phyloP scores from a whole-genome alignment of 2,329 filamentous ascomycete genomes.

The Alternaria rosae region DNA sequence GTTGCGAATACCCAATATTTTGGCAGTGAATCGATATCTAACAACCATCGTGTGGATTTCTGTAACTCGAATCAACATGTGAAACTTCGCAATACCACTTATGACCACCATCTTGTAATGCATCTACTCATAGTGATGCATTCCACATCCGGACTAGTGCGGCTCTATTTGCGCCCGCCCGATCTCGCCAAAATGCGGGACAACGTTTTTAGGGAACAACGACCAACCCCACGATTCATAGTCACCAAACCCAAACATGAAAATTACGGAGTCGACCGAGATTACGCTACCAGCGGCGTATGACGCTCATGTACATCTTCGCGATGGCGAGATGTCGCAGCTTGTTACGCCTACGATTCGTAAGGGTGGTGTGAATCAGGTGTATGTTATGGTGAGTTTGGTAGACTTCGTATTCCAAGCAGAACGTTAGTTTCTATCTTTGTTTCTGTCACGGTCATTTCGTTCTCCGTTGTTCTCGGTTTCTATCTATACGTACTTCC shows the following conservation, averaged over 20 bases:
- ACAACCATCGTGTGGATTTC: not conserved
- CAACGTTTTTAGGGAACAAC: not conserved
- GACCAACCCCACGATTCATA: not conserved
- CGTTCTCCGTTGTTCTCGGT: not conserved
- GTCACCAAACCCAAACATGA: conserved; percentile 28
- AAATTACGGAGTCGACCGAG: conserved; percentile 53
- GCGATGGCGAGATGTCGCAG: conserved; percentile 61
- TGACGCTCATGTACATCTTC: conserved; percentile 61
- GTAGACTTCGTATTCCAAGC: fast-evolving
- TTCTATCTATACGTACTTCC: not conserved
- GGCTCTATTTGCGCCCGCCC: not conserved
- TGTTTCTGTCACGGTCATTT: not conserved
- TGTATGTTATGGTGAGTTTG: conserved; percentile 60
- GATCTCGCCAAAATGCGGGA: conserved; percentile 2
- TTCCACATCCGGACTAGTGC: not conserved
- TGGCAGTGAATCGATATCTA: fast-evolving
- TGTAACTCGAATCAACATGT: too few species aligned
- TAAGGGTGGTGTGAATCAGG: conserved; percentile 60
- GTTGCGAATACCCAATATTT: not conserved
- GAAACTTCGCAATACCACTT: too few species aligned
- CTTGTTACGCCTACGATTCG: conserved; percentile 60
- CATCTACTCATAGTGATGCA: not conserved
- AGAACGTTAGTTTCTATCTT: not conserved
- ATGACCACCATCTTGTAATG: too few species aligned
- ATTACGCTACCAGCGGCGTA: conserved; percentile 58